Percentiles rank a stretch among this genome's conserved stretches.
Evolutionary conservation across 345 rosid genomes (phyloP).

Genomic region (Murraya paniculata): DNA sequence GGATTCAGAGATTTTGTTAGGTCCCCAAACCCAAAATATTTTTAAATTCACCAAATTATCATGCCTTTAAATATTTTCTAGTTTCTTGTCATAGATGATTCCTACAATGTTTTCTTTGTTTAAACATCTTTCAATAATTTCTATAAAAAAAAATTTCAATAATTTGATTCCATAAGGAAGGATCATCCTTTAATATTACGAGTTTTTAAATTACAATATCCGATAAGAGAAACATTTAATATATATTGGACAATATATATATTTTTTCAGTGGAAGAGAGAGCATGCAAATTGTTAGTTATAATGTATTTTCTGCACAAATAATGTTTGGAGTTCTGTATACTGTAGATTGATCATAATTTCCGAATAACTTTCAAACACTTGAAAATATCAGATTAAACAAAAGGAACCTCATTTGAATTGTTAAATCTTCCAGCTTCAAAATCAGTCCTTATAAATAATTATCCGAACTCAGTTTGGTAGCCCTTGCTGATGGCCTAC

Average conservation of each 20-base stretch:
- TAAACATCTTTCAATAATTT: background rate
- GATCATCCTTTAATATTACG: no score
- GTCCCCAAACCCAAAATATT: no score
- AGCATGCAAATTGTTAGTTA: no score
- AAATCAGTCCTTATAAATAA: background rate
- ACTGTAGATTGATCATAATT: background rate
- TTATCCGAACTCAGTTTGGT: background rate
- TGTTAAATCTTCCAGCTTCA: no score
- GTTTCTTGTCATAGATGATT: background rate
- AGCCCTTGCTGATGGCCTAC: background rate
- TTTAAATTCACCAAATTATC: no score
- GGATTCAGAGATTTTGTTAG: no score
- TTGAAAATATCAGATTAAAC: background rate
- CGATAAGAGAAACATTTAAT: background rate
- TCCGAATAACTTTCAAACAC: background rate
- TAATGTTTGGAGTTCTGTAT: no score
- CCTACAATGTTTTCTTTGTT: background rate
- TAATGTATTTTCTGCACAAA: background rate
- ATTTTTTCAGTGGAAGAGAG: no score
- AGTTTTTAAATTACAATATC: background rate
- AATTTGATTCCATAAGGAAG: background rate
- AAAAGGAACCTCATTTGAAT: background rate
- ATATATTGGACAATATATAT: no score
- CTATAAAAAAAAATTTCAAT: background rate
- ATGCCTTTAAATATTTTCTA: no score